Evolutionary conservation across 352 stramenopile species (phyloP), one percentile per base, ranked within the genome.

Genomic region (Phytophthora rubi): DNA sequence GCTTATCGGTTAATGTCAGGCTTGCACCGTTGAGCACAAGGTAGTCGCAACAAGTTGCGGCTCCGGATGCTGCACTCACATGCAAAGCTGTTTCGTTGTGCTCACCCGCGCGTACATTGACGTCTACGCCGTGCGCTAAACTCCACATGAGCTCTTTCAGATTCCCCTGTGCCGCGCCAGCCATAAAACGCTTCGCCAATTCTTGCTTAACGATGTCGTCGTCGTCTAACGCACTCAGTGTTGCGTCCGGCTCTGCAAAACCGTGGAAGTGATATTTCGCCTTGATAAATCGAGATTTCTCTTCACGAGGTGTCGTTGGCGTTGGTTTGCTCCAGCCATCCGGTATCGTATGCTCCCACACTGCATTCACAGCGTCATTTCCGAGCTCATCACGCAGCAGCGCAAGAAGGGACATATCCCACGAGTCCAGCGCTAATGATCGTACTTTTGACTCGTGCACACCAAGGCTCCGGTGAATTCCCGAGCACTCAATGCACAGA

Each of bases 381-480:
- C 89, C 89, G 6, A 96, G 63, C 30, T 90, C 71, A 13, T 93
- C 82, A 4, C 82, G 78, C 8, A 96, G 54, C 4, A 96, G 72
- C 4, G 75, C 32, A 10, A 96, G 62, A 5, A 95, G 71, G 6
- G 79, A 59, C 85, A 96, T 92, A 53, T 96, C 89, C 90, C 91
- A 96, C 23, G 88, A 95, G 68, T 98, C 93, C 23, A 98, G 77
- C 4, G 83, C 80, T 15, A 98, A 65, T 32, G 91, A 97, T n/a
- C 95, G 83, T 45, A 99, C 93, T 79, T 99, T 99, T 44, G 95
- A 99, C 32, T 99, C 92, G 81, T 99, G 97, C 3, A 98, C 95
- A 52, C 97, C 97, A 16, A 99, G 84, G 64, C 88, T 98, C 44
- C 97, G 87, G 67, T 99, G 97, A 42, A 99, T 98, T 15, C 96